Base-by-base conservation (phyloP, 345 rosid genomes). In the Bruguiera parviflora region DNA sequence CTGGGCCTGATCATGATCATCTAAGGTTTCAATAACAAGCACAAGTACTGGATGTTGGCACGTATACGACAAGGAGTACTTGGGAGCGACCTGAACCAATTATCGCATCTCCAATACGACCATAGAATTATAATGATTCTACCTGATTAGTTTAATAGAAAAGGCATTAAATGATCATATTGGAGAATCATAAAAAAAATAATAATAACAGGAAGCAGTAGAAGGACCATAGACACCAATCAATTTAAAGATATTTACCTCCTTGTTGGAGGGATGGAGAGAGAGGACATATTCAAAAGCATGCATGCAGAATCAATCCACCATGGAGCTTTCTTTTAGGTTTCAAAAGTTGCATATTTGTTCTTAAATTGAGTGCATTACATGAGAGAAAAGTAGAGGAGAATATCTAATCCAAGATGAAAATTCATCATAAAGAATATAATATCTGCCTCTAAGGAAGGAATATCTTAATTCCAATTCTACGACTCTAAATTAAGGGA, bases 381-480 rank as follows among this genome's bases (percentile, higher is more conserved):
- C 71, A 63, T 65, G 25, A 58, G 58, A 69, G 56, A 53, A 61
- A 62, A 35, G 55, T 58, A 58, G 32, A 57, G 56, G 77, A 35
- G 86, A 84, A 89, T 85, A 82, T 86, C 71, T 83, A 65, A 78
- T 84, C 80, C 79, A 64, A 39, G 72, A 67, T 33, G 66, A 73
- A 82, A 73, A 84, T 63, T 75, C 65, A 71, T 60, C 13, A 57
- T 16, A 69, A 77, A 78, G 85, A 85, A 85, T 81, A 84, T 65
- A 83, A 87, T 85, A 75, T 82, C 77, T 80, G 67, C 65, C 56
- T 58, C 73, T 61, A 87, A 85, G 95, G 61, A 87, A 87, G 76
- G 96, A 89, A 89, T 87, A 87, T 87, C 90, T 87, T 72, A 84
- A 80, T 84, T 87, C 89, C 81, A 87, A 85, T 84, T 84, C 89